A percentile compares a stretch with the other conserved stretches of the same genome.
Evolutionary conservation across 306 rosid species (phyloP).

Genomic region (Cicer chorassanicum): DNA sequence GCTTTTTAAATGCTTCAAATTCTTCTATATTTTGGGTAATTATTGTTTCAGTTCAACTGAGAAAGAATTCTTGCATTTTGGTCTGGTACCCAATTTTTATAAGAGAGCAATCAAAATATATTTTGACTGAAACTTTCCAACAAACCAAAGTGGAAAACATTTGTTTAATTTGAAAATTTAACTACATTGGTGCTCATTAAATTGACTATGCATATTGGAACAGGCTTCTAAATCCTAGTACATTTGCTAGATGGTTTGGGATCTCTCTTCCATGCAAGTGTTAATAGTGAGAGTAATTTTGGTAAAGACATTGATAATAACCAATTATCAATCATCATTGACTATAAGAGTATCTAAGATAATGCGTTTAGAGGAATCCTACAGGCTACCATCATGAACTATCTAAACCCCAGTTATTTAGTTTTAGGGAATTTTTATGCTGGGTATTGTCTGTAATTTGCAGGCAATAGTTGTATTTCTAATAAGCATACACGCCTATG

Average conservation of each 20-base stretch:
- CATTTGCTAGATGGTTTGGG: conserved; percentile 99
- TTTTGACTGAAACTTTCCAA: conserved; percentile 23
- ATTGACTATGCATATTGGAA: conserved; percentile 42
- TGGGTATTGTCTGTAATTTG: conserved; percentile 45
- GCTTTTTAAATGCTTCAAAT: conserved; percentile 5
- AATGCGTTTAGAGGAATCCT: neutral
- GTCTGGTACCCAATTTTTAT: conserved; percentile 10
- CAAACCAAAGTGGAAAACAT: conserved; percentile 7
- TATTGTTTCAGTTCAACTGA: too few species aligned
- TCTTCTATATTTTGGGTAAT: conserved; percentile 7
- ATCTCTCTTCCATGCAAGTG: conserved; percentile 83
- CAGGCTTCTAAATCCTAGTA: conserved; percentile 97
- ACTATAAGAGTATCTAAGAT: neutral
- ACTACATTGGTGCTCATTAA: conserved; percentile 21
- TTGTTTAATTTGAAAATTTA: conserved; percentile 33
- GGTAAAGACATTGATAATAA: neutral
- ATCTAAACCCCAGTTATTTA: conserved; percentile 11
- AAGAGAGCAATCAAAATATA: conserved; percentile 27
- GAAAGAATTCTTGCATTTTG: neutral
- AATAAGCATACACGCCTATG: conserved; percentile 88
- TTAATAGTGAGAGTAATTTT: neutral
- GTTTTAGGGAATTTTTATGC: conserved; percentile 23
- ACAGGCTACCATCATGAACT: neutral
- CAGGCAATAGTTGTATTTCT: conserved; percentile 89
- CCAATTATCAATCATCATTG: conserved; percentile 23